Percentiles rank a stretch among this genome's conserved stretches.
Conservation (phyloP, 192 early-diverging fungal genomes). For the Coemansia sp. region DNA sequence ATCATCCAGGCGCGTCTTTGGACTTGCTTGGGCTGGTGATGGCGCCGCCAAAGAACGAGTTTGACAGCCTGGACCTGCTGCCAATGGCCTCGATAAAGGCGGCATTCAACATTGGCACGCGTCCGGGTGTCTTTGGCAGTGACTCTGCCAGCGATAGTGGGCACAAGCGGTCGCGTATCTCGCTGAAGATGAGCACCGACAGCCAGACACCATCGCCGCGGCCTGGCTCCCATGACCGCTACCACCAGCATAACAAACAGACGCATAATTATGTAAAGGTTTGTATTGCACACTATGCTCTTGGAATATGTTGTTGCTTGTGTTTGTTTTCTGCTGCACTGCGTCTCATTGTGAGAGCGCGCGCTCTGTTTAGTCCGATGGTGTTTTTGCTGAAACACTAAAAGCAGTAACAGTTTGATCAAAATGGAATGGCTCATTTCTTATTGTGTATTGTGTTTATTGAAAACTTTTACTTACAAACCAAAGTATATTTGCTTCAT, state of each 20-base stretch:
- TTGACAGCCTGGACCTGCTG: constrained; percentile 35
- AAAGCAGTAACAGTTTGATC: constrained; percentile 1
- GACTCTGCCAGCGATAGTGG: neutral
- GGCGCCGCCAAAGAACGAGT: constrained; percentile 48
- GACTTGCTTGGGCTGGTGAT: constrained; percentile 39
- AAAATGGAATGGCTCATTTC: neutral
- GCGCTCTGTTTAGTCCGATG: neutral
- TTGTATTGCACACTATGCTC: constrained; percentile 19
- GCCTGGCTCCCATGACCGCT: no score
- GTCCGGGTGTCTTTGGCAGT: neutral
- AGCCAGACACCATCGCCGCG: constrained; percentile 9
- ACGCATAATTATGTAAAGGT: constrained; percentile 20
- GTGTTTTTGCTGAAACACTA: neutral
- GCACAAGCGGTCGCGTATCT: constrained; percentile 34
- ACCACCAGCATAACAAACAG: constrained; percentile 5
- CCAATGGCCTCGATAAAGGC: constrained; percentile 36
- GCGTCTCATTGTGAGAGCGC: neutral
- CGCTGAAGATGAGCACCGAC: constrained; percentile 29
- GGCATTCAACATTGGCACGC: constrained; percentile 28
- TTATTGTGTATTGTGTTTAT: constrained; percentile 8
- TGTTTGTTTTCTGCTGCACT: neutral
- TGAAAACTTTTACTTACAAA: constrained; percentile 3
- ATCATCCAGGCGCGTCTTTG: neutral
- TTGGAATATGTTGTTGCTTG: neutral
- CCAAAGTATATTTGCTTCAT: neutral